A percentile compares a stretch with the other conserved stretches of the same genome.
These are phyloP conservation scores for Entoloma clypeatum DNA, from an alignment of 1,284 basidiomycete genomes.

Conservation along the genomic window DNA sequence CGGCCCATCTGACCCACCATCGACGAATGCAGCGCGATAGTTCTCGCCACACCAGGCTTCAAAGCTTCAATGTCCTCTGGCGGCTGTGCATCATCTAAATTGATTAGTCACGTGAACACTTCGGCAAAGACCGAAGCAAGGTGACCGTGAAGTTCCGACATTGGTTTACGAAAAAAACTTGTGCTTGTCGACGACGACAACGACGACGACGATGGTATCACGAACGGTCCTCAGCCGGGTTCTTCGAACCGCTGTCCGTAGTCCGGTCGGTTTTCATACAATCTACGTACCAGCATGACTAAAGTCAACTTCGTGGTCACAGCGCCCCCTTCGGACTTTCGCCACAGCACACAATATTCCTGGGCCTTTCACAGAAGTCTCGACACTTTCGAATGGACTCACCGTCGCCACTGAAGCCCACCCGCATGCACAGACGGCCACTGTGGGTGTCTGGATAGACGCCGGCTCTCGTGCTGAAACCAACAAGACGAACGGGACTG, in stretches of 20 bases:
- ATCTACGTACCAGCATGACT: not conserved
- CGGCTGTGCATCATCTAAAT: too few species aligned
- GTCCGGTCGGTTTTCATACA: constrained; percentile 40
- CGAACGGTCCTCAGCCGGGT: constrained; percentile 64
- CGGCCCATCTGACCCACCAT: too few species aligned
- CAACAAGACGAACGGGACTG: constrained; percentile 90
- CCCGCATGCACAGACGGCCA: constrained; percentile 94
- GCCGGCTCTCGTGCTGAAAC: constrained; percentile 97
- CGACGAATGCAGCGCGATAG: too few species aligned
- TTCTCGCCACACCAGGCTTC: too few species aligned
- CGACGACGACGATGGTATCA: constrained; percentile 52
- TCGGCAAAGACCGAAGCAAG: constrained; percentile 14
- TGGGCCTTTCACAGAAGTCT: constrained; percentile 80
- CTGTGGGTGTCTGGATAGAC: constrained; percentile 99
- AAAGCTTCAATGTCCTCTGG: too few species aligned
- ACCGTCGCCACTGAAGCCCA: constrained; percentile 93
- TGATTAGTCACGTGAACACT: constrained; percentile 1
- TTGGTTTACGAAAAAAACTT: constrained; percentile 12
- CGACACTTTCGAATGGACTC: constrained; percentile 87
- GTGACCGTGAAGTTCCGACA: constrained; percentile 18
- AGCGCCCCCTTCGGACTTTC: constrained; percentile 46
- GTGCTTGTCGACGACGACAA: constrained; percentile 14
- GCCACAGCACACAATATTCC: constrained; percentile 68
- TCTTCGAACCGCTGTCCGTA: constrained; percentile 54
- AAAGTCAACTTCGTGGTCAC: constrained; percentile 12